Base-by-base conservation (phyloP, 2,329 filamentous ascomycete species). In the Penicillium sp. region DNA sequence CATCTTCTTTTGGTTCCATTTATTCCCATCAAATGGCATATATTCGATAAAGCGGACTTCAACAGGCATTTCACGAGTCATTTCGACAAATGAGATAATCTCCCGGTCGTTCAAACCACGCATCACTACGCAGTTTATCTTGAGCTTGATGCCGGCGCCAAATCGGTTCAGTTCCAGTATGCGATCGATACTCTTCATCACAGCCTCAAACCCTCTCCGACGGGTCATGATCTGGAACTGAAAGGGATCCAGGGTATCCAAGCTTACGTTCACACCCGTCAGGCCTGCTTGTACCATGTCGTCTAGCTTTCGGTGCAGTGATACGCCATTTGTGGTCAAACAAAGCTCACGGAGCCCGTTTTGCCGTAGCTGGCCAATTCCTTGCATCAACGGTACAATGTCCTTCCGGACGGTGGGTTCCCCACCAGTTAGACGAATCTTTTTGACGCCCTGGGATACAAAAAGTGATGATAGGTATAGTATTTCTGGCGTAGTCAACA, bases 1-100 rank as follows among this genome's bases (percentile, higher is more conserved):
- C 93, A 99, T 97, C 76, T 97, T 97, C 53, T 84, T 84, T 69
- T 92, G 76, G 63, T 84, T 93, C 94, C 94, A 99, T 71, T 92
- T 95, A 75, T 99, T 99, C 52, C 94, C 94, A 65, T 93, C 94
- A 69, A 99, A 99, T 0, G 94, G 94, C 94, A 99, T 99, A 74
- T 99, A 99, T 75, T 99, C 94, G 68, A 99, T 99, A 72, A 99
- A 99, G 34, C 94, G 87, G 29, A 97, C 88, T 75, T 99, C 94
- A 36, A 99, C 79, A 55, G 96, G 86, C 63, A 90, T 87, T 36
- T 96, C 87, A 27, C 87, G 83, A 2, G 91, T 95, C 78, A 97
- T 78, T 60, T 96, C 92, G 27, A 99, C 90, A 72, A 99, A 99
- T 0, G 88, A 85, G 10, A 94, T 67, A 32, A 99, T 90, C 72